Evolutionary conservation across 192 early-diverging fungal genomes (phyloP).

Genomic region (Gamsiella multidivaricata): DNA sequence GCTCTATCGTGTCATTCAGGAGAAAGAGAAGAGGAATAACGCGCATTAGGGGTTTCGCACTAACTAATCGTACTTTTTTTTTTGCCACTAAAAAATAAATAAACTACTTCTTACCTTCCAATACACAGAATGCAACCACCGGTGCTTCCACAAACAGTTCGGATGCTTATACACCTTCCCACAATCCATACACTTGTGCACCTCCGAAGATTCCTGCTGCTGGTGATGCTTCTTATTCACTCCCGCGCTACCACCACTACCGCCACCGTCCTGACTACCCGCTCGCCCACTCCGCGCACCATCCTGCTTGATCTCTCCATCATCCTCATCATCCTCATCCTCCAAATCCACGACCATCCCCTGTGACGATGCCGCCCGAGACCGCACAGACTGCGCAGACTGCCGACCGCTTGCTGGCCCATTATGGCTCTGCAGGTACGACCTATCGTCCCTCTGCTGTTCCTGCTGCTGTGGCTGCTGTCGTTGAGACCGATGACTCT

Average conservation of each 20-base stretch:
- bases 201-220: slow-evolving; percentile 6
- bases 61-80: not conserved
- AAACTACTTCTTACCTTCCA: slow-evolving; percentile 60
- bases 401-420: not conserved
- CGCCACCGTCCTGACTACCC: not conserved
- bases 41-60: too few species aligned
- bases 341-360: slow-evolving; percentile 26
- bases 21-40: not conserved
- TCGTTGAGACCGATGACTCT: not conserved
- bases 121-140: slow-evolving; percentile 74
- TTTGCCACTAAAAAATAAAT: not conserved
- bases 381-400: not conserved
- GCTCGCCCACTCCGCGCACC: not conserved
- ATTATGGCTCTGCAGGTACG: not conserved
- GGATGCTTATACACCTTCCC: slow-evolving; percentile 52
- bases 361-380: not conserved
- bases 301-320: slow-evolving; percentile 45
- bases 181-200: slow-evolving; percentile 48
- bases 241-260: not conserved
- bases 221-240: slow-evolving; percentile 7
- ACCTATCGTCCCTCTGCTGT: not conserved
- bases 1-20: slow-evolving; percentile 5
- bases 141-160: slow-evolving; percentile 65
- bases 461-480: slow-evolving; percentile 8
- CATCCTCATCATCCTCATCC: slow-evolving; percentile 49